Percentiles rank a stretch among this genome's conserved stretches.
Conservation (phyloP, 192 early-diverging fungal genomes). For the Umbelopsis vinacea region DNA sequence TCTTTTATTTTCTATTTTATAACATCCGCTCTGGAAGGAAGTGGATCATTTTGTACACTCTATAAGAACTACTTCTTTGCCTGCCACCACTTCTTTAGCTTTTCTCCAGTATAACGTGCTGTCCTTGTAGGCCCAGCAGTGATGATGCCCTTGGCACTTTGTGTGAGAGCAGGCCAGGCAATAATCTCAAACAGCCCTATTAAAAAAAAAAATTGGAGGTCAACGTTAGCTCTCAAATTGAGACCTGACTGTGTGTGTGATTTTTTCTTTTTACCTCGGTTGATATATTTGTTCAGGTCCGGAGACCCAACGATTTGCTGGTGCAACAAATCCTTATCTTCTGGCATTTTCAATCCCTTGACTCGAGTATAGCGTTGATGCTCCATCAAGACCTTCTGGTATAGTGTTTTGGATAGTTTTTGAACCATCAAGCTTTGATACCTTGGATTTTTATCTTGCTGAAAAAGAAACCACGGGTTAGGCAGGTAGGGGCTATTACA, state of each 20-base stretch:
- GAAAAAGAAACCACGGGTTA: slow-evolving; percentile 18
- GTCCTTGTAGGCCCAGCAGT: slow-evolving; percentile 81
- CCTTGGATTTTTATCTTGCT: slow-evolving; percentile 67
- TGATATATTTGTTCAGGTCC: slow-evolving; percentile 41
- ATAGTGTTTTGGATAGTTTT: slow-evolving; percentile 80
- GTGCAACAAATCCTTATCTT: slow-evolving; percentile 41
- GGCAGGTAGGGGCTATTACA: too few species aligned
- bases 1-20: too few species aligned
- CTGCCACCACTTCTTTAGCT: slow-evolving; percentile 59
- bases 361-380: slow-evolving; percentile 39
- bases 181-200: slow-evolving; percentile 40
- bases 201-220: too few species aligned
- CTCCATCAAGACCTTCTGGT: slow-evolving; percentile 55
- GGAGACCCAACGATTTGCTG: slow-evolving; percentile 49
- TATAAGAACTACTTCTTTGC: slow-evolving; percentile 37
- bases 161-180: slow-evolving; percentile 79
- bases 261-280: slow-evolving; percentile 43
- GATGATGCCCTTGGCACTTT: slow-evolving; percentile 90
- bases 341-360: slow-evolving; percentile 23
- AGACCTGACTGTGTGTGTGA: not conserved
- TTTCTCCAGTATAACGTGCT: slow-evolving; percentile 62
- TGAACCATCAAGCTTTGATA: slow-evolving; percentile 72
- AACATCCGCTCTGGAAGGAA: too few species aligned
- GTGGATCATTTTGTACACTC: not conserved
- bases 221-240: slow-evolving; percentile 26